Evolutionary conservation across 768 basidiomycete genomes (phyloP).

Genomic region (Hysterangium stoloniferum): DNA sequence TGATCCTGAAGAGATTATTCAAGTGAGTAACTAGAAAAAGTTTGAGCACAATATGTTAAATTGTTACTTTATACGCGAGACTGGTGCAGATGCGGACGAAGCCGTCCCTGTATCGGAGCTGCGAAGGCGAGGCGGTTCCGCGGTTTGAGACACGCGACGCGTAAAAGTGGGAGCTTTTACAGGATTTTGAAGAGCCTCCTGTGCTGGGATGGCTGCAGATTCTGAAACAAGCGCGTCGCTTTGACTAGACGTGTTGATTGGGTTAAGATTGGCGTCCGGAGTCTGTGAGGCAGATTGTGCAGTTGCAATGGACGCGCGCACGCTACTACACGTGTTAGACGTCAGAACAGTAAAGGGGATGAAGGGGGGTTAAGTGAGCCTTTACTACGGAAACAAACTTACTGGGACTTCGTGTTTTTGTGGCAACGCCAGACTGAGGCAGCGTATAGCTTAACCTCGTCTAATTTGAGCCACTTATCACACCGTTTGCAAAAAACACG

Average conservation of each 20-base stretch:
- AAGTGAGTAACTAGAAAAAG: too few species aligned
- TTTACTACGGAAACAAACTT: not conserved
- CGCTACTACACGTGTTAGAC: not conserved
- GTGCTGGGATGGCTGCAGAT: not conserved
- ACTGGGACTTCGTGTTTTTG: slow-evolving; percentile 11
- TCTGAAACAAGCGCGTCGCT: slow-evolving; percentile 1
- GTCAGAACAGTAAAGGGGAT: not conserved
- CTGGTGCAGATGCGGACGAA: too few species aligned
- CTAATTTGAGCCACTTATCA: slow-evolving; percentile 14
- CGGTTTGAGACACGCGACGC: too few species aligned
- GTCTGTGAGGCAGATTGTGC: not conserved
- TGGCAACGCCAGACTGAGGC: slow-evolving; percentile 11
- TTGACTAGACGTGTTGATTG: not conserved
- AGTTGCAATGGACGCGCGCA: not conserved
- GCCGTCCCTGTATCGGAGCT: too few species aligned
- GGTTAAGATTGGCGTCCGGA: not conserved
- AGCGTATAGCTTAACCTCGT: slow-evolving; percentile 33
- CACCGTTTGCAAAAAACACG: slow-evolving; percentile 11
- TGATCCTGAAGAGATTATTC: too few species aligned
- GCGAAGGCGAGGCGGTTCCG: too few species aligned
- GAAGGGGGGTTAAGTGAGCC: not conserved
- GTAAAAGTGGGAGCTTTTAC: not conserved
- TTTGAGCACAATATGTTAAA: too few species aligned
- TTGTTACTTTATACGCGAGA: too few species aligned
- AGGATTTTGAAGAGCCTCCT: not conserved